Percentiles rank a stretch among this genome's conserved stretches.
Conservation (phyloP, 441 rosid genomes). For the Macaranga tanarius region DNA sequence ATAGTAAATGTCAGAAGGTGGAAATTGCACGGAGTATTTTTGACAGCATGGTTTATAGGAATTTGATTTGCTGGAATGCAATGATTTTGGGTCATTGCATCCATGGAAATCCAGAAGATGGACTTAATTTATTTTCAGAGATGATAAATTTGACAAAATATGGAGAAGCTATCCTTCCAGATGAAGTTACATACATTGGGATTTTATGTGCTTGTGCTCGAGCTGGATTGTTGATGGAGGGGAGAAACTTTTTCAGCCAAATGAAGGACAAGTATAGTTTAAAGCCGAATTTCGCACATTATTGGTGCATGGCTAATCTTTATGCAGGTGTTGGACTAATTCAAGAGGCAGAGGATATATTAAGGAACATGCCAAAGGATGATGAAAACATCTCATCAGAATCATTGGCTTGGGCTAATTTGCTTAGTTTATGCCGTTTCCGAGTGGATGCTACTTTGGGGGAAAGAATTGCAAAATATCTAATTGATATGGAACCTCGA, state of each 20-base stretch:
- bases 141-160: conserved; percentile 42
- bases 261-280: conserved; percentile 54
- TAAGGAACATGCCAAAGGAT: conserved; percentile 50
- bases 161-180: conserved; percentile 46
- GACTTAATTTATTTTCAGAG: conserved; percentile 56
- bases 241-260: conserved; percentile 54
- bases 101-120: conserved; percentile 67
- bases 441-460: conserved; percentile 39
- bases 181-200: conserved; percentile 73
- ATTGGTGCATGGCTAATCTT: conserved; percentile 83
- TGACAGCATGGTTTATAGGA: conserved; percentile 46
- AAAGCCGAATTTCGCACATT: conserved; percentile 61
- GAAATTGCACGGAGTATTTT: conserved; percentile 58
- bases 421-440: conserved; percentile 55
- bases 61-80: conserved; percentile 76
- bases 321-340: conserved; percentile 62
- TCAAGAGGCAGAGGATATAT: conserved; percentile 62
- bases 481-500: conserved; percentile 51
- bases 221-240: conserved; percentile 65
- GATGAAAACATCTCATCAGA: conserved; percentile 37
- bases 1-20: conserved; percentile 70
- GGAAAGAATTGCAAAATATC: conserved; percentile 48
- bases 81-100: conserved; percentile 72
- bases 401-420: conserved; percentile 46
- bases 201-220: conserved; percentile 78